phyloP scores from a whole-genome alignment of 1,139 yeast species.

The Oligophagozyma castellii region DNA sequence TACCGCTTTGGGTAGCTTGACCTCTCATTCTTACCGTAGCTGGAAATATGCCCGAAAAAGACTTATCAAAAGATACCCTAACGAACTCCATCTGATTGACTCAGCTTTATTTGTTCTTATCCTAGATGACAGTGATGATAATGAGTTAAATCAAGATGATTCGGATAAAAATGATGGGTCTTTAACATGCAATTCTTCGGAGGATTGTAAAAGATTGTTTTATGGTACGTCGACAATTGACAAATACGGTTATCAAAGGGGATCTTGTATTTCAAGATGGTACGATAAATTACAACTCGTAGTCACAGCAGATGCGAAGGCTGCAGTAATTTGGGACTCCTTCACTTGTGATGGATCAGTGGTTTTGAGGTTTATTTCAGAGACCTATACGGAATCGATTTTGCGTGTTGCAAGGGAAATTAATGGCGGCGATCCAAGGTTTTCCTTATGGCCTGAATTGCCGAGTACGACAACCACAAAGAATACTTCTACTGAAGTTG shows the following conservation, averaged over 20 bases:
- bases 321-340: conserved; percentile 66
- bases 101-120: conserved; percentile 53
- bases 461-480: conserved; percentile 23
- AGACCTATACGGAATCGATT: conserved; percentile 61
- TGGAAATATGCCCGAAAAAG: conserved; percentile 47
- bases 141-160: conserved; percentile 8
- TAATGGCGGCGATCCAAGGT: conserved; percentile 45
- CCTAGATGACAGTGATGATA: conserved; percentile 42
- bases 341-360: conserved; percentile 72
- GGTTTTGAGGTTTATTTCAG: conserved; percentile 58
- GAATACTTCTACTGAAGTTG: conserved; percentile 19
- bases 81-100: conserved; percentile 38
- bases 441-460: conserved; percentile 42
- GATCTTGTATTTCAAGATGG: conserved; percentile 70
- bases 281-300: conserved; percentile 63
- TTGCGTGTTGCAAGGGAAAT: conserved; percentile 57
- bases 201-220: conserved; percentile 34
- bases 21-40: conserved; percentile 49
- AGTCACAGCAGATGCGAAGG: conserved; percentile 55
- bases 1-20: conserved; percentile 53
- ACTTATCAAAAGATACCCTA: conserved; percentile 33
- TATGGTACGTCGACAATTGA: conserved; percentile 53
- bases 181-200: conserved; percentile 8
- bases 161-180: conserved; percentile 6
- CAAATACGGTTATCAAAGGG: conserved; percentile 46